These are phyloP conservation scores for Erigeron philadelphicus DNA, from an alignment of 140 eudicot genomes.

Conservation along the genomic window DNA sequence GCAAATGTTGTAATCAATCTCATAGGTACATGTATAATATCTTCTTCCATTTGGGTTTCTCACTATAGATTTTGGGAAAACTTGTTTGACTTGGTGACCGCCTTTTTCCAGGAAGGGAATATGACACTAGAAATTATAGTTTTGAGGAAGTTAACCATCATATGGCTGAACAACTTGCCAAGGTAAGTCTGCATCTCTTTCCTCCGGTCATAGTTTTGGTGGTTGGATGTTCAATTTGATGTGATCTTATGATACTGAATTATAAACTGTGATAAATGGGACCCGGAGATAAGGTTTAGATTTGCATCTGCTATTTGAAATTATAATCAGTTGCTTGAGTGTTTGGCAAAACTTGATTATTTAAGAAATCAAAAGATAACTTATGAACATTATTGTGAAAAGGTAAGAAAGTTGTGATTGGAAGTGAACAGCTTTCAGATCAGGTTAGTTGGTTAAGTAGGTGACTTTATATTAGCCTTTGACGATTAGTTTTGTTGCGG, in stretches of 20 bases:
- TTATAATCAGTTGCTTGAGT: neutral
- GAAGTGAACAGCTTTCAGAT: neutral
- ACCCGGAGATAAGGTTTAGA: neutral
- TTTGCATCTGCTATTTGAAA: neutral
- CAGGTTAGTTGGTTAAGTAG: neutral
- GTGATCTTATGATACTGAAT: neutral
- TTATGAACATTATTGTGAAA: neutral
- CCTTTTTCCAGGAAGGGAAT: constrained; percentile 64
- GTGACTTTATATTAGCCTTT: neutral
- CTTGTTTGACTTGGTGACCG: constrained; percentile 1
- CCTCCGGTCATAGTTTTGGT: neutral
- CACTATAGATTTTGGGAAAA: neutral
- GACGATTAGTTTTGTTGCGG: neutral
- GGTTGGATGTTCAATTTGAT: neutral
- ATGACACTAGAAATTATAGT: constrained; percentile 82
- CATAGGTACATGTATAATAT: constrained; percentile 50
- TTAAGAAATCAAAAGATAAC: neutral
- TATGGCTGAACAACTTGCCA: constrained; percentile 91
- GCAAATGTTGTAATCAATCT: constrained; percentile 97
- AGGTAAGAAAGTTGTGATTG: neutral
- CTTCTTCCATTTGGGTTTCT: neutral
- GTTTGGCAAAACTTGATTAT: neutral
- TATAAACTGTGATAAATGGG: neutral
- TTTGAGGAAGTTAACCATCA: constrained; percentile 84
- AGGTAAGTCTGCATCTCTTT: constrained; percentile 39